Evolutionary conservation across 176 grass and related monocot species (phyloP), one percentile per base, ranked within the genome.

Genomic region (Musa beccarii): DNA sequence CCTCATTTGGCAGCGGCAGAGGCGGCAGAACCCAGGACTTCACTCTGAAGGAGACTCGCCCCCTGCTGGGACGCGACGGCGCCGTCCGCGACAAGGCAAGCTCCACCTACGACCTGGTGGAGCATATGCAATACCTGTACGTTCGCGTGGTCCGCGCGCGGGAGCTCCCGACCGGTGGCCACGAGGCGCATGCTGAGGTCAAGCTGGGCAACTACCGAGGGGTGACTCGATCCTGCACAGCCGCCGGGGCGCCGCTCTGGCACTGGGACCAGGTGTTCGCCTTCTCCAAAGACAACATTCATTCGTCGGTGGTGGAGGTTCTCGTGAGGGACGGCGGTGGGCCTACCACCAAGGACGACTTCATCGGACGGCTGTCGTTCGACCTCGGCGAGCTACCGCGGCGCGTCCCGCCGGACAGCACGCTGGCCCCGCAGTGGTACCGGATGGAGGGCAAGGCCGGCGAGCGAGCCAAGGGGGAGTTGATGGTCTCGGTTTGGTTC

Each of bases 131-230:
- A 66, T 96, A 96, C 78, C 82, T 96, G 1, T 96, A 96, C 66
- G 89, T 96, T 50, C 89, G 89, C 68, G 89, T 96, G 10, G 89
- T 96, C 63, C 85, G 87, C 79, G 87, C 89, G 17, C 87, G 89
- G 56, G 87, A 91, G 69, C 75, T 82, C 69, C 63, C 82, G 1
- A 23, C 74, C 22, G 74, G 68, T 1, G 84, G 79, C 26, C 76
- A 85, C 52, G 89, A 90, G 66, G 81, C 83, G 43, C 87, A 92
- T 43, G 85, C 87, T 12, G 93, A 96, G 81, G 93, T 96, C 20
- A 96, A 96, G 87, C 83, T 96, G 10, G 93, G 89, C 10, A 96
- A 96, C 86, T 96, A 96, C 73, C 83, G 93, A 15, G 89, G 93
- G 28, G 79, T 96, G n/a, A 96, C 93, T 16, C 85, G 84, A 6